Evolutionary conservation across 208 protist genomes (phyloP).

Genomic region (Phytomonas francai): DNA sequence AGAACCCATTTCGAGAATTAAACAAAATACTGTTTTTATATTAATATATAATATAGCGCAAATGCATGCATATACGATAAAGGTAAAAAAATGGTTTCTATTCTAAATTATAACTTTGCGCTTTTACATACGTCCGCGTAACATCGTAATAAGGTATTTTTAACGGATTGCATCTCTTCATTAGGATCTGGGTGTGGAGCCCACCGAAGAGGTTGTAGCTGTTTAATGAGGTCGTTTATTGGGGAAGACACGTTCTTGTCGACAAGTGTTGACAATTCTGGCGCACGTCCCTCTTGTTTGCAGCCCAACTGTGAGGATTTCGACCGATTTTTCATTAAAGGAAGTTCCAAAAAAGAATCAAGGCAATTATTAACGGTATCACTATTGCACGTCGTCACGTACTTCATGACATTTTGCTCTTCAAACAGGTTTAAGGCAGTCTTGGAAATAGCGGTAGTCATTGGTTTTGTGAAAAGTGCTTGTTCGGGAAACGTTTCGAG

Average conservation of each 20-base stretch:
- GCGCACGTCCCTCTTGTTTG: not conserved
- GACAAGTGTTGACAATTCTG: not conserved
- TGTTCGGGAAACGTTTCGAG: conserved; percentile 17
- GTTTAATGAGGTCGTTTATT: not conserved
- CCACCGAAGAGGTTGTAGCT: not conserved
- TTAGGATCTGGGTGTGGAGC: not conserved
- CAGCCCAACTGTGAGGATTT: not conserved
- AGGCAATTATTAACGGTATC: conserved; percentile 35
- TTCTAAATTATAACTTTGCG: not conserved
- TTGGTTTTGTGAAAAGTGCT: conserved; percentile 12
- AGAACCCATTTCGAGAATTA: not conserved
- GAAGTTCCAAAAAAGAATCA: not conserved
- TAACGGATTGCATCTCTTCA: not conserved
- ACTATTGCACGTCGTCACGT: conserved; percentile 33
- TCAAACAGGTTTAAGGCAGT: conserved; percentile 15
- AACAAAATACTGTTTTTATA: not conserved
- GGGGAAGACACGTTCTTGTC: not conserved
- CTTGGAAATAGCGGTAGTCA: conserved; percentile 18
- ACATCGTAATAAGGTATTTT: not conserved
- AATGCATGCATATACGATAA: not conserved
- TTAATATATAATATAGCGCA: not conserved
- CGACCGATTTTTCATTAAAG: not conserved
- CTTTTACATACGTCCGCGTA: not conserved
- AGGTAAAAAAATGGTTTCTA: not conserved
- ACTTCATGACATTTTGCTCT: conserved; percentile 17